These are phyloP conservation scores for Pestalotiopsis fici DNA, from an alignment of 2,329 filamentous ascomycete genomes.

Conservation along the genomic window DNA sequence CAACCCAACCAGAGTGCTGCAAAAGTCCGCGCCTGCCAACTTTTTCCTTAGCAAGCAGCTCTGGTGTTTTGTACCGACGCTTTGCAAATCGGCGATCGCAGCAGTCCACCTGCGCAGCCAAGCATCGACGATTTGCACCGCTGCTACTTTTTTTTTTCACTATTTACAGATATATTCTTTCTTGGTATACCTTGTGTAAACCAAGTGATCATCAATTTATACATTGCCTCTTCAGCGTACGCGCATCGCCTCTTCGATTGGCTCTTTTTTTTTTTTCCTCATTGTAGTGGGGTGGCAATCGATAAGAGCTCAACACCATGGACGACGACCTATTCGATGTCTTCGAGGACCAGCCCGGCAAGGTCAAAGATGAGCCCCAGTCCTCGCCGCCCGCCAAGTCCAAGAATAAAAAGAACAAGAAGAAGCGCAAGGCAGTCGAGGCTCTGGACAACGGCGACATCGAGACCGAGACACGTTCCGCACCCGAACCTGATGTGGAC, in stretches of 20 bases:
- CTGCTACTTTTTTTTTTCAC: neutral
- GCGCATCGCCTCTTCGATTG: neutral
- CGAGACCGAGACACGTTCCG: conserved; percentile 32
- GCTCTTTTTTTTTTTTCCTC: no score
- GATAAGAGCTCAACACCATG: conserved; percentile 45
- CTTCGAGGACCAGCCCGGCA: conserved; percentile 68
- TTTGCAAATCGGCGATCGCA: conserved; percentile 1
- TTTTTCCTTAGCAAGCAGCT: neutral
- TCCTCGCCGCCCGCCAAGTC: conserved; percentile 30
- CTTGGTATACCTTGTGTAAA: neutral
- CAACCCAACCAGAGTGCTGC: neutral
- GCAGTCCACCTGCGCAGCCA: neutral
- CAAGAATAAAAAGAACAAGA: conserved; percentile 52
- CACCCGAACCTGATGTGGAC: conserved; percentile 27
- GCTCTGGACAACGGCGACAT: conserved; percentile 60
- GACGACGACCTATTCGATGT: conserved; percentile 83
- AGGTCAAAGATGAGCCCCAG: conserved; percentile 38
- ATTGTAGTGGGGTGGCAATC: conserved; percentile 9
- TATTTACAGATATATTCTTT: neutral
- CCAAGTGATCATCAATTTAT: neutral
- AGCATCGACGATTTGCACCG: neutral
- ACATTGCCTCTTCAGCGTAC: neutral
- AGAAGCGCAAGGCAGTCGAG: conserved; percentile 86
- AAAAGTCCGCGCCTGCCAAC: neutral
- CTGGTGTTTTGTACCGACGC: neutral